These are phyloP conservation scores for Talaromyces ruber DNA, from an alignment of 495 filamentous ascomycete genomes.

Conservation along the genomic window DNA sequence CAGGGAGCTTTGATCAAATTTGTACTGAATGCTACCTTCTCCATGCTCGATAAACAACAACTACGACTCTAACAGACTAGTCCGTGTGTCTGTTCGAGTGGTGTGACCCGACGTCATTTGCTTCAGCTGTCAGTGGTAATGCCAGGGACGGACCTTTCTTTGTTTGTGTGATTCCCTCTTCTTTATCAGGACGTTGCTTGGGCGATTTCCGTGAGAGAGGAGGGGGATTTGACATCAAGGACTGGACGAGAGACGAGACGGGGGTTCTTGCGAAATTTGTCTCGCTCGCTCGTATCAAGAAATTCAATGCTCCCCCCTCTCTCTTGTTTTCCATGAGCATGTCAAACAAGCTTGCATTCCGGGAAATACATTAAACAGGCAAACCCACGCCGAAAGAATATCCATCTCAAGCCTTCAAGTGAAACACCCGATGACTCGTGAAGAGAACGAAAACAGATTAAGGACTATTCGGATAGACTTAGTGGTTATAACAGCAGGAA, in stretches of 20 bases:
- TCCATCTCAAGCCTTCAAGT: not conserved
- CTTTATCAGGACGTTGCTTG: not conserved
- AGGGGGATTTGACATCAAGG: not conserved
- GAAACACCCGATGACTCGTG: conserved; percentile 1
- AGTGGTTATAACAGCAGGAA: not conserved
- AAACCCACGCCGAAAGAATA: not conserved
- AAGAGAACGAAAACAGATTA: not conserved
- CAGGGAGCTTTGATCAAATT: not conserved
- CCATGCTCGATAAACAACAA: not conserved
- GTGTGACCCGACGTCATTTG: not conserved
- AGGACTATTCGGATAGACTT: not conserved
- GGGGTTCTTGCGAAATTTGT: not conserved
- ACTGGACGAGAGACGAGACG: not conserved
- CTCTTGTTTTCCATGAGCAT: not conserved
- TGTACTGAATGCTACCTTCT: not conserved
- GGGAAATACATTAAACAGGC: not conserved
- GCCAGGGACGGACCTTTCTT: not conserved
- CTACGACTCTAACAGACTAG: not conserved
- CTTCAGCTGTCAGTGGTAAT: not conserved
- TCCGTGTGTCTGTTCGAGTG: not conserved
- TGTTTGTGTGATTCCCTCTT: not conserved
- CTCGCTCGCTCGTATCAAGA: not conserved
- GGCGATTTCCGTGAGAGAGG: not conserved
- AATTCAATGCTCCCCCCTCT: not conserved
- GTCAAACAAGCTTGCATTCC: not conserved